Conservation (phyloP, 2,329 filamentous ascomycete genomes). For the Venturia oleaginea region DNA sequence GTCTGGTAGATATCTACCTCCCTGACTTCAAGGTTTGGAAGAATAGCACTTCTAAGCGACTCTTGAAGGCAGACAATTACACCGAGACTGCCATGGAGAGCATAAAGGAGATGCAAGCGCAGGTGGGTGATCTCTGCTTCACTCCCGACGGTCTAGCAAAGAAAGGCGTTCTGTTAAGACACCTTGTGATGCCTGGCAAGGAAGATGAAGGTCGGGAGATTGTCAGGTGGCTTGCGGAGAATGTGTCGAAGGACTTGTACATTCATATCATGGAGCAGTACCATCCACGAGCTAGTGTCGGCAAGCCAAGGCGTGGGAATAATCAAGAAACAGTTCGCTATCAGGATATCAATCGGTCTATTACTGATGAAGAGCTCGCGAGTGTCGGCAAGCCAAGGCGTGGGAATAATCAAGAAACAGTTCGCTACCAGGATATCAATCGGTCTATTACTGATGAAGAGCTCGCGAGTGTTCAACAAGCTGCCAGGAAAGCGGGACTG, state of each 20-base stretch:
- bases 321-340: conserved; percentile 50
- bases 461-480: conserved; percentile 54
- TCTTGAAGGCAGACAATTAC: conserved; percentile 74
- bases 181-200: conserved; percentile 77
- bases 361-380: conserved; percentile 56
- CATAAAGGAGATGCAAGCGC: conserved; percentile 68
- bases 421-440: conserved; percentile 71
- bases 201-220: conserved; percentile 66
- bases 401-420: conserved; percentile 31
- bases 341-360: conserved; percentile 66
- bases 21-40: conserved; percentile 83
- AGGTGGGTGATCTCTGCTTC: conserved; percentile 78
- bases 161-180: conserved; percentile 63
- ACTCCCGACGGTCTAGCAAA: conserved; percentile 74
- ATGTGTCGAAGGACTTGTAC: conserved; percentile 67
- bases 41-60: conserved; percentile 52
- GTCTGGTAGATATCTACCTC: conserved; percentile 77
- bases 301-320: conserved; percentile 47
- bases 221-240: conserved; percentile 63
- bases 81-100: conserved; percentile 63
- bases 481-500: conserved; percentile 61
- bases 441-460: conserved; percentile 58
- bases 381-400: conserved; percentile 20
- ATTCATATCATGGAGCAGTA: conserved; percentile 90
- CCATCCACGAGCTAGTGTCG: conserved; percentile 70